Conservation (phyloP, 2,329 filamentous ascomycete genomes). For the Hyphodiscus sp. region DNA sequence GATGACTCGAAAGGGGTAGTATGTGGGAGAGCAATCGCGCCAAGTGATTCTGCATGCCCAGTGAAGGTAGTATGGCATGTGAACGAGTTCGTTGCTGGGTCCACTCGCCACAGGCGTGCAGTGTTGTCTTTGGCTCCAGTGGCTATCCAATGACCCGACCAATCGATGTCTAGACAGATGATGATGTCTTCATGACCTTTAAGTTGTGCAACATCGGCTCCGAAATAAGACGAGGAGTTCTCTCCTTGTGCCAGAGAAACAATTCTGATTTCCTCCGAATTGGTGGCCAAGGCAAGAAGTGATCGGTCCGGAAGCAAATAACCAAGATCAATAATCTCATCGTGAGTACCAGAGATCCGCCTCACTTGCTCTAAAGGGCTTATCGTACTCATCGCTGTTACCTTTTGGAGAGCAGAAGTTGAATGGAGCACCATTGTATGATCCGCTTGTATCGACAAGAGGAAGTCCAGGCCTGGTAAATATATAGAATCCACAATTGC, state of each 20-base stretch:
- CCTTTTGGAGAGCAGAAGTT: conserved; percentile 35
- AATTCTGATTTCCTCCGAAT: conserved; percentile 86
- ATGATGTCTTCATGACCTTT: conserved; percentile 94
- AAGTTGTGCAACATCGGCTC: conserved; percentile 78
- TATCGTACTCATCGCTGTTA: conserved; percentile 30
- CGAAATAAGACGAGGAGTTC: conserved; percentile 58
- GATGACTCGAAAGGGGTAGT: conserved; percentile 61
- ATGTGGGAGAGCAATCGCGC: conserved; percentile 79
- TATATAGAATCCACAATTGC: conserved; percentile 68
- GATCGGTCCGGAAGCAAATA: conserved; percentile 78
- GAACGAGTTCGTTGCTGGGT: conserved; percentile 67
- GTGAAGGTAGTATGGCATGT: conserved; percentile 77
- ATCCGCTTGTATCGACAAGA: conserved; percentile 81
- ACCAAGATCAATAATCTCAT: conserved; percentile 92
- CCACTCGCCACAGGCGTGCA: conserved; percentile 82
- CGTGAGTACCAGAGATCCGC: conserved; percentile 90
- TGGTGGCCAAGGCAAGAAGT: conserved; percentile 83
- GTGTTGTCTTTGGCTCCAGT: conserved; percentile 97
- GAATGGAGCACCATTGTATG: conserved; percentile 79
- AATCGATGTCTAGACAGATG: conserved; percentile 88
- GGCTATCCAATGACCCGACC: conserved; percentile 94
- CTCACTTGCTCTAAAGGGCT: conserved; percentile 43
- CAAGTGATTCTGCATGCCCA: conserved; percentile 89
- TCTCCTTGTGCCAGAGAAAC: conserved; percentile 55
- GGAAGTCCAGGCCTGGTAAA: conserved; percentile 56